Base-by-base conservation (phyloP, 1,139 yeast species). In the Nakaseomyces delphensis region DNA sequence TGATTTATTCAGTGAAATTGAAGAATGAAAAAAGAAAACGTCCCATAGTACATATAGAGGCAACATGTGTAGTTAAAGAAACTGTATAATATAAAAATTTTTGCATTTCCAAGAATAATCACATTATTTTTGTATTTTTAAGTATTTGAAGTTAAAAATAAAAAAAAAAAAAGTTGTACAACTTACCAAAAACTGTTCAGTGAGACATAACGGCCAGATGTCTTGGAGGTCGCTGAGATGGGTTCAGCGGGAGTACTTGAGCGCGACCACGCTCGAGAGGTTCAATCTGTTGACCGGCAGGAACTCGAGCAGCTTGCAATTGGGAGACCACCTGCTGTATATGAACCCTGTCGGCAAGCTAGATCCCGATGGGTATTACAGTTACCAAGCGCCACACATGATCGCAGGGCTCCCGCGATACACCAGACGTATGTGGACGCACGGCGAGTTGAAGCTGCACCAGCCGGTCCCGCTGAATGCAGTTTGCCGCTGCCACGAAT, bases 311-410 rank as follows among this genome's bases (percentile, higher is more conserved):
- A 14, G 15, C 15, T 24, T 38, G 24, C 36, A 23, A 25, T 11
- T 44, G 11, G 94, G 94, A 0, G 78, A 75, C 48, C 87, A 83
- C 49, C 70, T 86, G 45, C 61, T 82, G 3, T 85, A 72, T 59
- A 78, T 77, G 60, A 76, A 75, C 48, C 77, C 81, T 4, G 64
- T 70, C 29, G 77, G 73, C 35, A 60, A 60, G 3, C 56, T 85
- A 20, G 79, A 83, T 0, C 39, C 55, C 2, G 97, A 89, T 60
- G 96, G 96, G 0, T 89, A 85, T 61, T 95, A 84, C 52, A 70
- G 79, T 44, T 77, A 80, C 53, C 95, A 84, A 59, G 79, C 91
- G 1, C 96, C 96, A 0, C 53, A 44, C 3, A 19, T 53, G 11
- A 33, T 49, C 10, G 38, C 40, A 3, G 36, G 42, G 16, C 32